phyloP scores from a whole-genome alignment of 176 grass and related monocot genomes.

The Hsuehochloa calcarea region DNA sequence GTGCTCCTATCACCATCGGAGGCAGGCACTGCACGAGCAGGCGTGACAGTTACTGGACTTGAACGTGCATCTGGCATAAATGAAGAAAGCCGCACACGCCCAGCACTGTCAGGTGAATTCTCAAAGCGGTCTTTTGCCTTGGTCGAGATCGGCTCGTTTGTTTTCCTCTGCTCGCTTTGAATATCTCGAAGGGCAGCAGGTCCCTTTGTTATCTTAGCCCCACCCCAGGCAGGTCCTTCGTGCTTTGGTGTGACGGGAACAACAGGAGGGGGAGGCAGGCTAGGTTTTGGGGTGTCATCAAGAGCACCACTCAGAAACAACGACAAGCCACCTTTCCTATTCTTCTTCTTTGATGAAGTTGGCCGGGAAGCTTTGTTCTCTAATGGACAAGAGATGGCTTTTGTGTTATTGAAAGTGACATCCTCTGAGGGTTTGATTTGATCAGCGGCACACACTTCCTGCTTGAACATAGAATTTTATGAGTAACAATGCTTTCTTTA shows the following conservation, averaged over 20 bases:
- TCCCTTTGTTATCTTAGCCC: constrained; percentile 65
- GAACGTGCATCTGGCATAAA: constrained; percentile 59
- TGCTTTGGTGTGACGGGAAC: constrained; percentile 50
- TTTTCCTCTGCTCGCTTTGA: constrained; percentile 87
- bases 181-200: constrained; percentile 84
- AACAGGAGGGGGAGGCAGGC: constrained; percentile 38
- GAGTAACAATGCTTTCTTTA: constrained; percentile 3
- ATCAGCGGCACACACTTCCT: constrained; percentile 44
- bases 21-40: constrained; percentile 31
- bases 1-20: constrained; percentile 81
- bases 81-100: constrained; percentile 53
- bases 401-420: constrained; percentile 37
- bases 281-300: constrained; percentile 72
- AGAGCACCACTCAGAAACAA: constrained; percentile 96
- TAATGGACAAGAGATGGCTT: constrained; percentile 39
- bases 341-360: constrained; percentile 84
- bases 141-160: constrained; percentile 22
- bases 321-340: constrained; percentile 86
- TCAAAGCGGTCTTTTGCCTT: constrained; percentile 51
- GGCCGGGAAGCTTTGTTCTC: constrained; percentile 46
- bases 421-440: constrained; percentile 44
- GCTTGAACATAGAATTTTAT: constrained; percentile 42
- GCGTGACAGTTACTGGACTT: constrained; percentile 56
- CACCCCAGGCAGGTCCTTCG: constrained; percentile 94
- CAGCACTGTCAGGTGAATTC: constrained; percentile 44